phyloP scores from a whole-genome alignment of 345 rosid species.

The Salix viminalis region DNA sequence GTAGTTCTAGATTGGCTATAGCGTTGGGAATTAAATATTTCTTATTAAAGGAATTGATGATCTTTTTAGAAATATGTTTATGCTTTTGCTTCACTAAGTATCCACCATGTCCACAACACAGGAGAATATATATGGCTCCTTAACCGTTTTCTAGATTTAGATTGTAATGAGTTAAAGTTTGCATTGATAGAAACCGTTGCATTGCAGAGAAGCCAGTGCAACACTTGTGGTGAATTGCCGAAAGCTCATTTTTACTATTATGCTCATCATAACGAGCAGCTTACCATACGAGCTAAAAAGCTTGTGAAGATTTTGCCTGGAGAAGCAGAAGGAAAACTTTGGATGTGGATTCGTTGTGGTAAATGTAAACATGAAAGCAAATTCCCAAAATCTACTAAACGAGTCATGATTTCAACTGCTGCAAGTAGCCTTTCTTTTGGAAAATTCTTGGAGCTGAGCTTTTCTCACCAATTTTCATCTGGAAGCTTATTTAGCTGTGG shows the following conservation, averaged over 20 bases:
- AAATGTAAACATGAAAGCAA: slow-evolving; percentile 61
- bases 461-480: slow-evolving; percentile 46
- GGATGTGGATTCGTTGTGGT: slow-evolving; percentile 98
- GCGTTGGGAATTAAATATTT: background rate
- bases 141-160: background rate
- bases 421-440: slow-evolving; percentile 84
- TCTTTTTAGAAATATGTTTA: slow-evolving; percentile 4
- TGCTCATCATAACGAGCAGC: slow-evolving; percentile 78
- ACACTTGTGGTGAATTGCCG: slow-evolving; percentile 55
- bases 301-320: slow-evolving; percentile 56
- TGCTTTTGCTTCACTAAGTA: background rate
- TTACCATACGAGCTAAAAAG: slow-evolving; percentile 64
- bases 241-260: slow-evolving; percentile 78
- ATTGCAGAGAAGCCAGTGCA: slow-evolving; percentile 67
- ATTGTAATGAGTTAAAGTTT: slow-evolving; percentile 7
- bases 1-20: background rate
- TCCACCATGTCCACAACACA: background rate
- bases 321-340: slow-evolving; percentile 69
- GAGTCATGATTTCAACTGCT: slow-evolving; percentile 70
- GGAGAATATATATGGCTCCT: background rate
- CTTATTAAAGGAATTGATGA: background rate
- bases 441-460: slow-evolving; percentile 91
- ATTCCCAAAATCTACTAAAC: slow-evolving; percentile 56
- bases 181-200: slow-evolving; percentile 24
- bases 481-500: slow-evolving; percentile 61